Base-by-base conservation (phyloP, 768 basidiomycete genomes). In the Termitomyces sp. region DNA sequence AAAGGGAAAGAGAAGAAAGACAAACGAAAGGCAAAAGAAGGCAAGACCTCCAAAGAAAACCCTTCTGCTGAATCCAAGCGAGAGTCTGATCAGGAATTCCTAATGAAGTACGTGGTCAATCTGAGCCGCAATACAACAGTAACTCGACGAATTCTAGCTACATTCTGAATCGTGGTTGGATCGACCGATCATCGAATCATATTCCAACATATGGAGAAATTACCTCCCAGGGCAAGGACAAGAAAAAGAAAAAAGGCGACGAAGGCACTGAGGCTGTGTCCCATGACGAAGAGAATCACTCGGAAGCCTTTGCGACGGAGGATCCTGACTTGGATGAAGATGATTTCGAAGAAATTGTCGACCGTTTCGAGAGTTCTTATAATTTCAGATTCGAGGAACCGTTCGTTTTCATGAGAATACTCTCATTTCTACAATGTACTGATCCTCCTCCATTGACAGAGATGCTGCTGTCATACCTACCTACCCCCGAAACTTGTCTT, bases 311-410 rank as follows among this genome's bases (percentile, higher is more conserved):
- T n/a, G 63, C 64, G 9, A 59, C 63, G 28, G 69, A 68, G 0
- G 66, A 67, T 23, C 71, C 71, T 1, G 72, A 72, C 13, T 74
- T 76, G 41, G 69, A 88, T 10, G 88, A 89, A 6, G 85, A 87
- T 38, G 82, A 90, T 18, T 97, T 97, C 65, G 94, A 97, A 56
- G 93, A 96, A 47, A 86, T 91, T 62, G 90, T 87, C 5, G 95
- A 97, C 32, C 84, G 84, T 47, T 99, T 98, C 64, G 97, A 99
- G 75, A 86, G 84, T n/a, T 91, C 90, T 16, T 99, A 98, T 75
- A 98, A 98, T 72, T 97, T 97, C 76, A 86, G 97, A 55, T 99
- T 93, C 70, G 96, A 99, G 71, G 96, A 99, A 72, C 90, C 92
- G 85, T 93, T 67, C 67, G 93, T 86, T 59, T 49, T 14, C 38